These are phyloP conservation scores for Hypoxylon sp. DNA, from an alignment of 2,329 filamentous ascomycete species.

Conservation along the genomic window DNA sequence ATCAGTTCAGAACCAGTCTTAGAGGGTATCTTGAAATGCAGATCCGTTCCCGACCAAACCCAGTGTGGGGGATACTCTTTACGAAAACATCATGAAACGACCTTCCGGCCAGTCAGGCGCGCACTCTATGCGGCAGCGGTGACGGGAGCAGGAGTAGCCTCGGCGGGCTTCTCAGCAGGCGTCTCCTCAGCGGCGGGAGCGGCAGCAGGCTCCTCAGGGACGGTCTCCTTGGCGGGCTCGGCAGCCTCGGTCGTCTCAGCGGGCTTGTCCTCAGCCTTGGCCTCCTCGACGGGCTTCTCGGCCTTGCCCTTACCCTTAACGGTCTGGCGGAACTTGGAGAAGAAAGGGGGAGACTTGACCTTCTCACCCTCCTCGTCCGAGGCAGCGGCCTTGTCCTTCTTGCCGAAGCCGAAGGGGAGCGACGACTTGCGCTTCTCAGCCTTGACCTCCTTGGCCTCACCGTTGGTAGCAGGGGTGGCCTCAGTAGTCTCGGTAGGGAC, in stretches of 20 bases:
- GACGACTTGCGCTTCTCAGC: constrained; percentile 83
- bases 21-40: constrained; percentile 51
- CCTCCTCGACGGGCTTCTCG: constrained; percentile 42
- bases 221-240: constrained; percentile 33
- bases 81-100: constrained; percentile 43
- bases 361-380: constrained; percentile 71
- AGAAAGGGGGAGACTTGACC: constrained; percentile 60
- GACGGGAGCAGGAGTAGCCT: constrained; percentile 43
- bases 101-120: constrained; percentile 31
- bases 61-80: constrained; percentile 44
- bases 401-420: constrained; percentile 75
- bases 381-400: constrained; percentile 71
- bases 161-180: constrained; percentile 41
- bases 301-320: constrained; percentile 47
- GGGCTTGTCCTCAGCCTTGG: constrained; percentile 38
- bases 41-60: constrained; percentile 49
- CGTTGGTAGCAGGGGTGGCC: constrained; percentile 54
- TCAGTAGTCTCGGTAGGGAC: constrained; percentile 59
- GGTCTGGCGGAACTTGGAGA: constrained; percentile 63
- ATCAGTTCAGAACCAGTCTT: constrained; percentile 49
- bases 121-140: constrained; percentile 47
- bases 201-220: constrained; percentile 24
- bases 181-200: constrained; percentile 36
- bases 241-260: constrained; percentile 38
- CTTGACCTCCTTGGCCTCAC: constrained; percentile 72